Evolutionary conservation across 148 eudicot species (phyloP), one percentile per base, ranked within the genome.

Genomic region (Vaccinium macrocarpon): DNA sequence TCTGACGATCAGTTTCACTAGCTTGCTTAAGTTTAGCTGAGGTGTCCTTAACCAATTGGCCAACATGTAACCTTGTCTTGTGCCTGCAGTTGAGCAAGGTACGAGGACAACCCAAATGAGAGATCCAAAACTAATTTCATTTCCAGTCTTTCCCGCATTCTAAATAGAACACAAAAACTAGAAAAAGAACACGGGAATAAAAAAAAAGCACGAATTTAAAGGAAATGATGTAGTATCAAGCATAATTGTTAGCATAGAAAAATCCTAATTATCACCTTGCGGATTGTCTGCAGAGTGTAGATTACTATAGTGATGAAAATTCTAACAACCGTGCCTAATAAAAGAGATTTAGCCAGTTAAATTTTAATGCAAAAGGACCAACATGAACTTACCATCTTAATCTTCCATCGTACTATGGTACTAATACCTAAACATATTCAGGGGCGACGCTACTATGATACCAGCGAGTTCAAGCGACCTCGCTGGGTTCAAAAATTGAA

Each of bases 11-110:
- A 15, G 80, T 82, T 35, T 87, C 87, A 82, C 87, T 87, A 32
- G 83, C 89, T 87, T 82, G 83, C 87, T 87, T 87, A 11, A 87
- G 87, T 83, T 87, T 87, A 50, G 81, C 85, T 32, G 89, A 87
- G 72, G 89, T 87, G 74, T 85, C 89, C 57, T 87, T 87, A 57
- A 87, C 89, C 84, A 87, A 74, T 78, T 87, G 87, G 55, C 87
- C 86, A 71, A 84, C 84, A 77, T 87, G 86, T 48, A 84, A 59
- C 82, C 89, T 87, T 76, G 86, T 84, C 80, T 81, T 87, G 86
- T 82, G 89, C 84, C 89, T 87, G 82, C 66, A 85, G 74, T 59
- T 55, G 21, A 81, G 59, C 29, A 76, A 66, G 35, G 27, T 32
- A 52, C 49, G 4, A 83, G 18, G 18, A 59, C 73, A 75, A 35